A percentile compares a stretch with the other conserved stretches of the same genome.
These are phyloP conservation scores for Scenedesmus sp. DNA, from an alignment of 163 green algal genomes.

Conservation along the genomic window DNA sequence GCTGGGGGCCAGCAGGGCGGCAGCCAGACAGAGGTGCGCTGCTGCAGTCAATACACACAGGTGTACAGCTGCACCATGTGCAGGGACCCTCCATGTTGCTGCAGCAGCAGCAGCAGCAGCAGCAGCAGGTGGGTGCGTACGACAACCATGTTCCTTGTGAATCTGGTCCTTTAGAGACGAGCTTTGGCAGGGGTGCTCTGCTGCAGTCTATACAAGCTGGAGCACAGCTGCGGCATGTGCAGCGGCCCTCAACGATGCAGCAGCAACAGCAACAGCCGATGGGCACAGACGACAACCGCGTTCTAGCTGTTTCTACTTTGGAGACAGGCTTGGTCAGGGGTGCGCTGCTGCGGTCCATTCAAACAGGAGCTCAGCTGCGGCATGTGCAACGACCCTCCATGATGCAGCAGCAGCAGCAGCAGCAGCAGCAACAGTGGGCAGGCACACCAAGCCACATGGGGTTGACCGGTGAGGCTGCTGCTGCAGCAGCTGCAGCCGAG, in stretches of 20 bases:
- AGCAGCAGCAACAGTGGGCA: too few relatives aligned
- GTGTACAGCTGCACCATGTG: not conserved
- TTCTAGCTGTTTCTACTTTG: not conserved
- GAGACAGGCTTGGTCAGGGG: not conserved
- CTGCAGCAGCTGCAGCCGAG: not conserved
- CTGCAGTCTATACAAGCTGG: not conserved
- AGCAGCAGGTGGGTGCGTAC: not conserved
- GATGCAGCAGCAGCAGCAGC: constrained; percentile 11
- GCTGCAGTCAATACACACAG: not conserved
- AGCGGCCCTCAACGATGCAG: not conserved
- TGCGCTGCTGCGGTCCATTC: constrained; percentile 9
- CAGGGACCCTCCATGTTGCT: not conserved
- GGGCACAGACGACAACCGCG: too few relatives aligned
- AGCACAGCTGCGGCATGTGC: not conserved
- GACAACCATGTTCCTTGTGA: not conserved
- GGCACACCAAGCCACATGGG: too few relatives aligned
- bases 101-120: not conserved
- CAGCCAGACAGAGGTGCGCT: not conserved
- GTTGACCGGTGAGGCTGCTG: too few relatives aligned
- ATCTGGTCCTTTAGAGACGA: not conserved
- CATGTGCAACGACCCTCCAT: not conserved
- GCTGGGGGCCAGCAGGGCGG: too few relatives aligned
- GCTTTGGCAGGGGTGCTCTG: not conserved
- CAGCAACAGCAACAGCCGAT: not conserved
- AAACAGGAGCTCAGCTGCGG: not conserved